Percentiles rank a stretch among this genome's conserved stretches.
phyloP scores from a whole-genome alignment of 1,284 basidiomycete species.

The Austroboletus novae-zelandiae region DNA sequence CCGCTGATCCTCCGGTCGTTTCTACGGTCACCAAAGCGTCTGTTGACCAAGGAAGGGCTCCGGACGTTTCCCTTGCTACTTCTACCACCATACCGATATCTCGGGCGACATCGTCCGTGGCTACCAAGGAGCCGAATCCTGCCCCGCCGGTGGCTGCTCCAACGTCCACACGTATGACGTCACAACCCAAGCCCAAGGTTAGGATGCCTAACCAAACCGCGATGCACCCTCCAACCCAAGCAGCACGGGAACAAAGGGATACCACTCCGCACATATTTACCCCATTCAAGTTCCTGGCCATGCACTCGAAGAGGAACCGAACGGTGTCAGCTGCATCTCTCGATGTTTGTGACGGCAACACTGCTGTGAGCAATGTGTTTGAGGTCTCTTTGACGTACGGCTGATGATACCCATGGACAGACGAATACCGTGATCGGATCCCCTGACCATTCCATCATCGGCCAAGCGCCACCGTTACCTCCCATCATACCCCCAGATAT shows the following conservation, averaged over 20 bases:
- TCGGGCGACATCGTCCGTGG: conserved; percentile 12
- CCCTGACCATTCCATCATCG: conserved; percentile 65
- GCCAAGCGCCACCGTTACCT: conserved; percentile 45
- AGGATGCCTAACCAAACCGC: conserved; percentile 29
- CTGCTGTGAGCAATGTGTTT: conserved; percentile 51
- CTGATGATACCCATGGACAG: conserved; percentile 33
- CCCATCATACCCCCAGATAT: conserved; percentile 54
- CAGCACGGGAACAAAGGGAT: conserved; percentile 36
- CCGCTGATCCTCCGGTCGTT: conserved; percentile 16
- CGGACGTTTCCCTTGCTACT: conserved; percentile 7
- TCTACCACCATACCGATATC: conserved; percentile 4
- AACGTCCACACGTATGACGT: conserved; percentile 5
- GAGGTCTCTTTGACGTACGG: not conserved
- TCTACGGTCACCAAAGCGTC: conserved; percentile 18
- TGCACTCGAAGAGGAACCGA: conserved; percentile 53
- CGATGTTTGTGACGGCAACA: conserved; percentile 69
- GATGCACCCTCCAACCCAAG: conserved; percentile 16
- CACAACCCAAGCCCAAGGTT: conserved; percentile 21
- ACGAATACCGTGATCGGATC: conserved; percentile 71
- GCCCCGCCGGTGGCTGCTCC: conserved; percentile 3
- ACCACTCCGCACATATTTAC: conserved; percentile 50
- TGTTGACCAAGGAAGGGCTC: conserved; percentile 21
- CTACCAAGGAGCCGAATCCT: conserved; percentile 15
- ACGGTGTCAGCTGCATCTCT: conserved; percentile 71
- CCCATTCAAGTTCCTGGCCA: conserved; percentile 55